Percentiles rank a stretch among this genome's conserved stretches.
Evolutionary conservation across 805 yeast species (phyloP).

Genomic region (Barnettozyma siamensis): DNA sequence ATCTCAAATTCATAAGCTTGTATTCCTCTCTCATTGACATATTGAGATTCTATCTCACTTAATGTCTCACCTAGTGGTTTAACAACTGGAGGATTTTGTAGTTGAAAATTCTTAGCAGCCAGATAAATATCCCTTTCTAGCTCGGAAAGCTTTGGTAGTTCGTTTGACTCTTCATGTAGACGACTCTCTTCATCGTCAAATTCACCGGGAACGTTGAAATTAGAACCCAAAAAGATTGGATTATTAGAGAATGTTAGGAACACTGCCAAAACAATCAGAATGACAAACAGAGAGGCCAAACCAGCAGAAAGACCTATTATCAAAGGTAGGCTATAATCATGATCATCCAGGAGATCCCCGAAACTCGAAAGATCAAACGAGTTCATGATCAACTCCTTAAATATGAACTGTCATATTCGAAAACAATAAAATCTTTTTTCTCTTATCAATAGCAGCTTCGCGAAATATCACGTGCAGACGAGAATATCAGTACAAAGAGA

Average conservation of each 20-base stretch:
- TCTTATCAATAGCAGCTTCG: too few species aligned
- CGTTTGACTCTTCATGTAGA: slow-evolving; percentile 48
- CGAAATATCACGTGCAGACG: too few species aligned
- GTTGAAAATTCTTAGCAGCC: slow-evolving; percentile 33
- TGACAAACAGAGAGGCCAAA: slow-evolving; percentile 30
- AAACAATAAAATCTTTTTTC: too few species aligned
- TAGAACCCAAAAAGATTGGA: slow-evolving; percentile 26
- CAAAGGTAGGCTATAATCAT: slow-evolving; percentile 29
- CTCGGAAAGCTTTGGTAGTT: slow-evolving; percentile 37
- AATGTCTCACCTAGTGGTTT: slow-evolving; percentile 32
- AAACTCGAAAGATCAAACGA: slow-evolving; percentile 4
- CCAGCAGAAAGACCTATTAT: slow-evolving; percentile 33
- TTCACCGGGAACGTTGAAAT: slow-evolving; percentile 45
- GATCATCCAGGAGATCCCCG: slow-evolving; percentile 9
- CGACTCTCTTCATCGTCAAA: slow-evolving; percentile 63
- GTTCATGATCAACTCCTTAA: not conserved
- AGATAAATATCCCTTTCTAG: slow-evolving; percentile 36
- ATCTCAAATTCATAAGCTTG: slow-evolving; percentile 37
- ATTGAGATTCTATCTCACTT: slow-evolving; percentile 82
- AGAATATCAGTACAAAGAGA: too few species aligned
- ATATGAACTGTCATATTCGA: too few species aligned
- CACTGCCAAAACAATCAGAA: slow-evolving; percentile 25
- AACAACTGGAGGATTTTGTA: slow-evolving; percentile 39
- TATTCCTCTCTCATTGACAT: slow-evolving; percentile 75
- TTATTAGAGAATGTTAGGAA: slow-evolving; percentile 27